These are phyloP conservation scores for Zea mays DNA, from an alignment of 176 grass and related monocot genomes.

Conservation along the genomic window DNA sequence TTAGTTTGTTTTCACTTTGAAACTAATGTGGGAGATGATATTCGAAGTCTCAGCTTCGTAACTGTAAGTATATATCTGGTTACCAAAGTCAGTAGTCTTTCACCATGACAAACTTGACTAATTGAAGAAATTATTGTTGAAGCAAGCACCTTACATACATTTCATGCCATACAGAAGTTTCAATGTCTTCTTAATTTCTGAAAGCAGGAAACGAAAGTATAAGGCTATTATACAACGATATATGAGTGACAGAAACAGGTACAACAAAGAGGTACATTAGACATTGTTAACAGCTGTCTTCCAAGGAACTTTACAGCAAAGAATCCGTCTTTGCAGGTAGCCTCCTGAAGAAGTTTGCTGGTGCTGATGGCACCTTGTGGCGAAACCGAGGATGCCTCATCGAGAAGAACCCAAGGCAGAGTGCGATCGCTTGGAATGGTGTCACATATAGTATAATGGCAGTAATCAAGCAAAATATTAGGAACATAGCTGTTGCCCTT, in stretches of 20 bases:
- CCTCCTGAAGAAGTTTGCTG: slow-evolving; percentile 82
- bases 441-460: slow-evolving; percentile 61
- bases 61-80: too few species aligned
- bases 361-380: slow-evolving; percentile 61
- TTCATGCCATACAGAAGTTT: slow-evolving; percentile 20
- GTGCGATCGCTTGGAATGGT: slow-evolving; percentile 56
- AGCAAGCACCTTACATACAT: slow-evolving; percentile 23
- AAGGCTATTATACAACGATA: slow-evolving; percentile 38
- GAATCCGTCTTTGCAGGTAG: slow-evolving; percentile 85
- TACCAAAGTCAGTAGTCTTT: slow-evolving; percentile 1
- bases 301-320: slow-evolving; percentile 56
- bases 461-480: slow-evolving; percentile 67
- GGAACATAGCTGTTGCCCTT: slow-evolving; percentile 80
- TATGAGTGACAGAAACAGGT: slow-evolving; percentile 25
- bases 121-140: slow-evolving; percentile 12
- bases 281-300: slow-evolving; percentile 5
- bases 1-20: too few species aligned
- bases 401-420: slow-evolving; percentile 61
- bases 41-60: too few species aligned
- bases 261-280: background rate
- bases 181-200: slow-evolving; percentile 18
- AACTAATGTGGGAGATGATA: too few species aligned
- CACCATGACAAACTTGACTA: slow-evolving; percentile 12
- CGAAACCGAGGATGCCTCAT: slow-evolving; percentile 96
- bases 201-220: slow-evolving; percentile 4